phyloP scores from a whole-genome alignment of 2,329 filamentous ascomycete genomes.

The Claviceps pazoutovae region DNA sequence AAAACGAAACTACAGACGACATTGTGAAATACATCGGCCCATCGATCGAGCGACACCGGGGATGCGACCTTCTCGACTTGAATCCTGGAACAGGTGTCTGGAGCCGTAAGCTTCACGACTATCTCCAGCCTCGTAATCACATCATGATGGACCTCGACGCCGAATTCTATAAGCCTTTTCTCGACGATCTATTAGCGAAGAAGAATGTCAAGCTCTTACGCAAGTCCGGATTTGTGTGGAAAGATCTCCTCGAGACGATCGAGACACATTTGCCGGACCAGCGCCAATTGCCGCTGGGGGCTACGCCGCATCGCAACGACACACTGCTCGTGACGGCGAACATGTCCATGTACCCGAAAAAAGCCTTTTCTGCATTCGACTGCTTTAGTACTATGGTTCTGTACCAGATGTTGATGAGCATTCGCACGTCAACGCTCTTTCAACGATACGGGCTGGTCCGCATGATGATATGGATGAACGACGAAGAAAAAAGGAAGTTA shows the following conservation, averaged over 20 bases:
- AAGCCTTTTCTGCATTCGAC: conserved; percentile 34
- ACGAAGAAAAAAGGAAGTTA: conserved; percentile 42
- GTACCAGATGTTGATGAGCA: conserved; percentile 46
- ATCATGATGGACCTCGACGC: conserved; percentile 64
- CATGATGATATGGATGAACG: conserved; percentile 59
- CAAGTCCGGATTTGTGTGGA: conserved; percentile 45
- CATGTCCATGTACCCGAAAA: conserved; percentile 40
- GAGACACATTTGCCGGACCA: conserved; percentile 41
- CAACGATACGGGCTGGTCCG: conserved; percentile 68
- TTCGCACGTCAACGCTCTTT: conserved; percentile 45
- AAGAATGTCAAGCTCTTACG: conserved; percentile 36
- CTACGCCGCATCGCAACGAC: conserved; percentile 44
- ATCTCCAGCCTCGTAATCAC: conserved; percentile 67
- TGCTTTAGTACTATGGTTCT: conserved; percentile 44
- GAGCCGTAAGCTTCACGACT: conserved; percentile 62
- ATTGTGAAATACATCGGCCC: conserved; percentile 54
- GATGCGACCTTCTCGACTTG: conserved; percentile 77
- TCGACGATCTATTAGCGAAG: conserved; percentile 41
- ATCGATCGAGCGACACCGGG: conserved; percentile 53
- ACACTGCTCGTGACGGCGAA: conserved; percentile 63
- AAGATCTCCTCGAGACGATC: conserved; percentile 42
- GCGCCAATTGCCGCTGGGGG: conserved; percentile 21
- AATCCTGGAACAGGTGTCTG: conserved; percentile 70
- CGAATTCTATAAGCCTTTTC: conserved; percentile 42
- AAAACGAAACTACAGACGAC: conserved; percentile 39